Base-by-base conservation (phyloP, 768 basidiomycete genomes). In the Dioszegia aurantiaca region DNA sequence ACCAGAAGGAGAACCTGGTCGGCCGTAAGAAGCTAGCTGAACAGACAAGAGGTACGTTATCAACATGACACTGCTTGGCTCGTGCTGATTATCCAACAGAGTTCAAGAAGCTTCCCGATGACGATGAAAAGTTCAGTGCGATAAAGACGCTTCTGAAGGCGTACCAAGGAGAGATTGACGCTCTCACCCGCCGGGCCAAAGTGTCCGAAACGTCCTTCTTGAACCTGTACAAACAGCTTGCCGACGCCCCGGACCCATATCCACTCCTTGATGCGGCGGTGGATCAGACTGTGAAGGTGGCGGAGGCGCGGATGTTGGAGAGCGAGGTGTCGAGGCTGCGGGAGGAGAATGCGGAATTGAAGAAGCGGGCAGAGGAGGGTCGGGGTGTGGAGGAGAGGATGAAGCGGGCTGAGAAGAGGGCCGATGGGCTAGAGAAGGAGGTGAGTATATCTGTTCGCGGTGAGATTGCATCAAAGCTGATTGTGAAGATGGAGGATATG, bases 211-310 rank as follows among this genome's bases (percentile, higher is more conserved):
- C 88, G 69, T 89, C 92, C 0, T 98, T 99, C 78, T 81, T 98
- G n/a, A 90, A 86, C 67, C 87, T 93, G 19, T 98, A 98, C 82
- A 98, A 98, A 74, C 84, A 94, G 21, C 78, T 99, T 8, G 92
- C 94, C 0, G 95, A 99, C 70, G 94, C 90, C 2, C 95, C 94
- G 0, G 95, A 99, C 75, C 95, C 95, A 16, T 95, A 94, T 74
- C 95, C 95, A 9, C 81, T 98, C 6, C 84, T 99, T 14, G 94
- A 99, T 70, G 90, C 86, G 12, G 93, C 91, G 11, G 89, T 98
- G 28, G 94, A 98, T 69, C 95, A 98, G 80, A 86, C 93, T 1
- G 89, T 93, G 43, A 90, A 89, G 69, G 86, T 85, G 27, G 83
- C 88, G 0, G 92, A 98, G 73, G 87, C 89, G 9, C 79, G 81